These are phyloP conservation scores for Boletus patriciae DNA, from an alignment of 768 basidiomycete genomes.

Conservation along the genomic window DNA sequence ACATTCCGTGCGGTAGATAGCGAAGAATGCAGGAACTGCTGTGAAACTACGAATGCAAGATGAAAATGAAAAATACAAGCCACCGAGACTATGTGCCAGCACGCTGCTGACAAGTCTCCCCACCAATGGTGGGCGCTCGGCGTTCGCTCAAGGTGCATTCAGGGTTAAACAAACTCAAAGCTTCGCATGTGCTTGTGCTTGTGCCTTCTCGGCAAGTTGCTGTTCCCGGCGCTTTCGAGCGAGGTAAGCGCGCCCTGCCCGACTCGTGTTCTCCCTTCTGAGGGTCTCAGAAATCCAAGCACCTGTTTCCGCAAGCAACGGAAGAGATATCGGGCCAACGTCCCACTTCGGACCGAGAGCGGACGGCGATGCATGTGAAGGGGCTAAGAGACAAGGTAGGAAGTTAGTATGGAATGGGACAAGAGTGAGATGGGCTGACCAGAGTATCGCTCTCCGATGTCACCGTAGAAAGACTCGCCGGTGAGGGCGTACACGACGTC, in stretches of 20 bases:
- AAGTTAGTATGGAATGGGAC: neutral
- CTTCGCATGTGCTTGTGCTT: slow-evolving; percentile 3
- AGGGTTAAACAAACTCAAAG: neutral
- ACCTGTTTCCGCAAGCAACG: slow-evolving; percentile 71
- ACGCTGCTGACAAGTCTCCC: neutral
- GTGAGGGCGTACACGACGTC: slow-evolving; percentile 83
- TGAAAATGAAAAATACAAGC: neutral
- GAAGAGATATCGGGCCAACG: slow-evolving; percentile 52
- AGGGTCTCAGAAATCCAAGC: slow-evolving; percentile 78
- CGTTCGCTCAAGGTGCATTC: neutral
- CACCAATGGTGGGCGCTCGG: neutral
- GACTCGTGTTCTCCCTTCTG: slow-evolving; percentile 67
- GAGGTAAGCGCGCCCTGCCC: slow-evolving; percentile 71
- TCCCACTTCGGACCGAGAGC: slow-evolving; percentile 24
- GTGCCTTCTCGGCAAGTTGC: slow-evolving; percentile 17
- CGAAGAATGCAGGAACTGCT: neutral
- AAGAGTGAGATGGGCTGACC: slow-evolving; percentile 11
- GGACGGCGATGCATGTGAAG: neutral
- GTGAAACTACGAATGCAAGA: neutral
- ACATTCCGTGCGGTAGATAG: neutral
- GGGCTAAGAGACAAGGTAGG: neutral
- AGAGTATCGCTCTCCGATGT: slow-evolving; percentile 36
- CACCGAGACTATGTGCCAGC: neutral
- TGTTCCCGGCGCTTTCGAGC: slow-evolving; percentile 47
- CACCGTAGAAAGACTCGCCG: slow-evolving; percentile 58